phyloP scores from a whole-genome alignment of 2,329 filamentous ascomycete species.

The Stenocarpella maydis region DNA sequence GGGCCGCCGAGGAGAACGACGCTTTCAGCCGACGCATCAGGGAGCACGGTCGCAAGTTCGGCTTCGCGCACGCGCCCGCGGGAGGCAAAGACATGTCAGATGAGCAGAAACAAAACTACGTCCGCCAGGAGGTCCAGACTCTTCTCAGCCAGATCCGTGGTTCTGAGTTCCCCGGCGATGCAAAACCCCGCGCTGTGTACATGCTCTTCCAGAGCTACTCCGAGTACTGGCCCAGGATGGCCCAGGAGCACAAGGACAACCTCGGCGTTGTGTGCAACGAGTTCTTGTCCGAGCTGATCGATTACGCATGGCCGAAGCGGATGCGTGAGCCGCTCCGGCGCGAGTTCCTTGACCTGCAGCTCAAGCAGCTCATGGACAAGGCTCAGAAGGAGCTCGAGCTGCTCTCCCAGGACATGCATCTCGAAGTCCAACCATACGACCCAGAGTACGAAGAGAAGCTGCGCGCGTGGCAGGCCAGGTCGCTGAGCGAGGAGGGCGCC shows the following conservation, averaged over 20 bases:
- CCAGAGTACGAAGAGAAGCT: slow-evolving; percentile 62
- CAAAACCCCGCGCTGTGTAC: slow-evolving; percentile 61
- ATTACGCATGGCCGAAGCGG: slow-evolving; percentile 58
- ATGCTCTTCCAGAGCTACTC: slow-evolving; percentile 63
- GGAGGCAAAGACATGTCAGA: slow-evolving; percentile 29
- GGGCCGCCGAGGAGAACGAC: slow-evolving; percentile 61
- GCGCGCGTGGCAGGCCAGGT: slow-evolving; percentile 52
- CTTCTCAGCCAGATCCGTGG: slow-evolving; percentile 59
- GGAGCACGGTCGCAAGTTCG: slow-evolving; percentile 58
- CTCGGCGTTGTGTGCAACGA: slow-evolving; percentile 62
- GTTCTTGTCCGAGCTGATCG: slow-evolving; percentile 60
- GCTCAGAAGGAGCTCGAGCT: slow-evolving; percentile 56
- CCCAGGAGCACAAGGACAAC: slow-evolving; percentile 63
- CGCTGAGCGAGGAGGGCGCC: slow-evolving; percentile 34
- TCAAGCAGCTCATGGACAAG: slow-evolving; percentile 55
- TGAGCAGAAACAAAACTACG: slow-evolving; percentile 56
- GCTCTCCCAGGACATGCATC: slow-evolving; percentile 59
- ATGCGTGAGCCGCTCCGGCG: slow-evolving; percentile 60
- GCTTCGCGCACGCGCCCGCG: slow-evolving; percentile 46
- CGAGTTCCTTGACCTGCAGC: slow-evolving; percentile 58
- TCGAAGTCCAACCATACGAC: slow-evolving; percentile 62
- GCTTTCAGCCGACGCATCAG: slow-evolving; percentile 58
- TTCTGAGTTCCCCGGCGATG: slow-evolving; percentile 61
- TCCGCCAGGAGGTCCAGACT: slow-evolving; percentile 56
- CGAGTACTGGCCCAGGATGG: slow-evolving; percentile 60